Percentiles rank a stretch among this genome's conserved stretches.
Conservation (phyloP, 805 yeast genomes). For the Scheffersomyces lignosus region DNA sequence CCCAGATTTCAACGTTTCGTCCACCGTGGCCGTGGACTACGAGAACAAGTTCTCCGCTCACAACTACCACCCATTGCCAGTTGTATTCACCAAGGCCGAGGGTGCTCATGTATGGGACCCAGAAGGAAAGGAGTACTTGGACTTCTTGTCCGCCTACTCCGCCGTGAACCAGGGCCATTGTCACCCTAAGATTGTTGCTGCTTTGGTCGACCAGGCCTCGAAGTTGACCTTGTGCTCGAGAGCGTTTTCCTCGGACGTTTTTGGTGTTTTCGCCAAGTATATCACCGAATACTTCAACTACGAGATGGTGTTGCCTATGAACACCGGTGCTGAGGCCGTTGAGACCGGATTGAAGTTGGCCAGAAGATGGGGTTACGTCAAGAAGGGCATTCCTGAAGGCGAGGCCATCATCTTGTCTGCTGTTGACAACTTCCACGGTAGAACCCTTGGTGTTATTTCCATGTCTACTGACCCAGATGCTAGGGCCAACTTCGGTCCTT, state of each 20-base stretch:
- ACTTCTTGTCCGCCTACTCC: slow-evolving; percentile 90
- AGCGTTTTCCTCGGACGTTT: slow-evolving; percentile 88
- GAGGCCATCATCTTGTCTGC: slow-evolving; percentile 90
- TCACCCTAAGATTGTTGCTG: slow-evolving; percentile 87
- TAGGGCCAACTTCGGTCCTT: slow-evolving; percentile 85
- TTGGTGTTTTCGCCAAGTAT: slow-evolving; percentile 83
- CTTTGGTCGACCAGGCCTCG: slow-evolving; percentile 84
- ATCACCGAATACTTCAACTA: slow-evolving; percentile 86
- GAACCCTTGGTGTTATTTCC: slow-evolving; percentile 92
- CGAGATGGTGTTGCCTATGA: slow-evolving; percentile 95
- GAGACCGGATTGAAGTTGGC: slow-evolving; percentile 93
- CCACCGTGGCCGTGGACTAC: slow-evolving; percentile 61
- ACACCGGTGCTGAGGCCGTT: slow-evolving; percentile 98
- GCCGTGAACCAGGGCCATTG: slow-evolving; percentile 99
- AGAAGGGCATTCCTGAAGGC: slow-evolving; percentile 76
- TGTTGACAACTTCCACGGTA: slow-evolving; percentile 91
- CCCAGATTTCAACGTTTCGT: slow-evolving; percentile 52
- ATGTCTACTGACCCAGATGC: slow-evolving; percentile 97
- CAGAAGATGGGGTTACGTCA: slow-evolving; percentile 94
- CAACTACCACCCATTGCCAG: slow-evolving; percentile 96
- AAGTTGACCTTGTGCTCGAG: slow-evolving; percentile 83
- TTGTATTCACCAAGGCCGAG: slow-evolving; percentile 79
- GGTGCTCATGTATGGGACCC: slow-evolving; percentile 99
- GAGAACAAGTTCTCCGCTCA: slow-evolving; percentile 89
- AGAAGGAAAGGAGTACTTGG: slow-evolving; percentile 91